These are phyloP conservation scores for Nitzschia sp. DNA, from an alignment of 108 stramenopile species.

Conservation along the genomic window DNA sequence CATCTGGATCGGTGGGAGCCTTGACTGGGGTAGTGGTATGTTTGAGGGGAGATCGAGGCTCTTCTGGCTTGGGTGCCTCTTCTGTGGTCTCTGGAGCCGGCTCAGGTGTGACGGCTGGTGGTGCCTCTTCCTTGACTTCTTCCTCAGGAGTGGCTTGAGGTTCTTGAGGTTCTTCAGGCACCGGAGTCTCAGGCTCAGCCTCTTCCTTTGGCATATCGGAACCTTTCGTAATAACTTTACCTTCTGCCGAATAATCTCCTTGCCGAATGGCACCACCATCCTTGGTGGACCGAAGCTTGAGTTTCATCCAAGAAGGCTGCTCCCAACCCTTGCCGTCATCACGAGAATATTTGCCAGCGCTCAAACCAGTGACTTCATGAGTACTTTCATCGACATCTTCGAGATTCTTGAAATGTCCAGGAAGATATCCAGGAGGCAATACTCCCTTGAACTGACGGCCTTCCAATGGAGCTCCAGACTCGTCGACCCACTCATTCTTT, in stretches of 20 bases:
- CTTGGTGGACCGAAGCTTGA: slow-evolving; percentile 23
- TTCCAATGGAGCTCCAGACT: slow-evolving; percentile 22
- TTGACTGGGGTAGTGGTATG: background rate
- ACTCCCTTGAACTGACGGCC: slow-evolving; percentile 20
- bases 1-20: background rate
- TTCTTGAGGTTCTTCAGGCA: background rate
- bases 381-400: background rate
- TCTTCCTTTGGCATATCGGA: background rate
- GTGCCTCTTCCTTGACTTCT: background rate
- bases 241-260: slow-evolving; percentile 4
- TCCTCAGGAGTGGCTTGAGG: background rate
- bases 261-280: slow-evolving; percentile 17
- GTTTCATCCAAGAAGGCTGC: slow-evolving; percentile 34
- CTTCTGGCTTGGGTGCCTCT: background rate
- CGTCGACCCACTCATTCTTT: slow-evolving; percentile 27
- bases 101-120: background rate
- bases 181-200: background rate
- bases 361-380: background rate
- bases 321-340: slow-evolving; percentile 31
- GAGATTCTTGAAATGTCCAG: slow-evolving; percentile 5
- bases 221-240: background rate
- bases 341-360: slow-evolving; percentile 5
- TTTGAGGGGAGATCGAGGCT: background rate
- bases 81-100: no score
- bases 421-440: slow-evolving; percentile 18